phyloP scores from a whole-genome alignment of 768 basidiomycete species.

The Bullera alba region DNA sequence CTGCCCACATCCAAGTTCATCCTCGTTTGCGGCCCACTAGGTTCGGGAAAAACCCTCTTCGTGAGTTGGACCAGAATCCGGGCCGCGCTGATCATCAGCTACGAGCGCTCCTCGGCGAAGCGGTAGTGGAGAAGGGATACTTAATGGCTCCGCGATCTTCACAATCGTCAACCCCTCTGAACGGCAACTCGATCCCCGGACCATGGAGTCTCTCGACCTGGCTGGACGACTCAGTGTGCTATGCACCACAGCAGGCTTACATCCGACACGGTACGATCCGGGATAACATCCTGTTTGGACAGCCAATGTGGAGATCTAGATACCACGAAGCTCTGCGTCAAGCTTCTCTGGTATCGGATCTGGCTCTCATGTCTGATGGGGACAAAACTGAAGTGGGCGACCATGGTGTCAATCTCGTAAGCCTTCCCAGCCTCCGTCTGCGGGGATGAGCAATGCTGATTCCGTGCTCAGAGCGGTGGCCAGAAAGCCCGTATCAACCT shows the following conservation, averaged over 20 bases:
- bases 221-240: constrained; percentile 28
- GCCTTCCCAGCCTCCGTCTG: background rate
- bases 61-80: constrained; percentile 9
- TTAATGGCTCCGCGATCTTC: constrained; percentile 23
- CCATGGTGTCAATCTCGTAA: constrained; percentile 33
- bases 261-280: constrained; percentile 47
- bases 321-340: constrained; percentile 34
- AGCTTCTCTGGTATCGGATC: constrained; percentile 33
- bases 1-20: constrained; percentile 30
- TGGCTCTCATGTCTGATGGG: constrained; percentile 30
- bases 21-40: constrained; percentile 39
- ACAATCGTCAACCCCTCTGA: constrained; percentile 20
- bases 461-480: constrained; percentile 25
- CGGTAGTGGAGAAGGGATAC: constrained; percentile 15
- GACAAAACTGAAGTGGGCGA: constrained; percentile 45
- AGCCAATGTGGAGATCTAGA: constrained; percentile 32
- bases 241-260: constrained; percentile 39
- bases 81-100: constrained; percentile 22
- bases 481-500: constrained; percentile 41
- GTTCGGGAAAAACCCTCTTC: constrained; percentile 42
- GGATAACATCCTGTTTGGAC: constrained; percentile 51
- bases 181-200: background rate
- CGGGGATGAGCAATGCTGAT: background rate
- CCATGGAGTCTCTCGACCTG: constrained; percentile 19
- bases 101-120: constrained; percentile 37